Evolutionary conservation across 2,329 filamentous ascomycete species (phyloP), one percentile per base, ranked within the genome.

Genomic region (Penicillium sp.): DNA sequence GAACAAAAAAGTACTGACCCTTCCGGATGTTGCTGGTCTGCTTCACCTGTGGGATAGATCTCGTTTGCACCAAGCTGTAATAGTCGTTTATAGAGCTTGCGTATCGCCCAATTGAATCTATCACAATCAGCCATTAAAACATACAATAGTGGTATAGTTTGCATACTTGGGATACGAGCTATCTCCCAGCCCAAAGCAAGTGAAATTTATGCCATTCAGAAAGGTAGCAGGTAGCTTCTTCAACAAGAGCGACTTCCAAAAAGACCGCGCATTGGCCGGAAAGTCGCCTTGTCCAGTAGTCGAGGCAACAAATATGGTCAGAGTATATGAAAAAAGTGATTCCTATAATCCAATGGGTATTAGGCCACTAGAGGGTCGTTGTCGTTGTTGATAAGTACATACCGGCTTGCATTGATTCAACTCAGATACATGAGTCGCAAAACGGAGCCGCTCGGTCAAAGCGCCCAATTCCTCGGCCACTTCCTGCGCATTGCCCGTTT

Each of bases 271-370:
- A 79, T 97, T 97, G 56, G 85, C 85, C 2, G 94, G 94, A 71
- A 97, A 84, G 63, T 97, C 93, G 6, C 94, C 94, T 76, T 99
- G 93, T 6, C 94, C 94, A 0, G 94, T 96, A 0, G 94, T 99
- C 6, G 94, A 95, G 21, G 95, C 80, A 59, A 91, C 86, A 68
- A 99, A 90, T 50, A 97, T 80, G 1, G 69, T 72, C 12, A 76
- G 59, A 6, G 70, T 71, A 49, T 77, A 74, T 1, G 67, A 68
- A n/a, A 57, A 60, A n/a, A 80, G 65, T 0, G 60, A 54, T 33
- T 73, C 70, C 75, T 78, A 55, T 5, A 27, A n/a, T 5, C 4
- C 12, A 15, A 27, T 45, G 0, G 45, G 23, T 6, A 27, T n/a
- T 43, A 29, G 19, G 21, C 15, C 6, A 37, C 12, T 19, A 43